phyloP scores from a whole-genome alignment of 2,329 filamentous ascomycete genomes.

The Tolypocladium paradoxum region DNA sequence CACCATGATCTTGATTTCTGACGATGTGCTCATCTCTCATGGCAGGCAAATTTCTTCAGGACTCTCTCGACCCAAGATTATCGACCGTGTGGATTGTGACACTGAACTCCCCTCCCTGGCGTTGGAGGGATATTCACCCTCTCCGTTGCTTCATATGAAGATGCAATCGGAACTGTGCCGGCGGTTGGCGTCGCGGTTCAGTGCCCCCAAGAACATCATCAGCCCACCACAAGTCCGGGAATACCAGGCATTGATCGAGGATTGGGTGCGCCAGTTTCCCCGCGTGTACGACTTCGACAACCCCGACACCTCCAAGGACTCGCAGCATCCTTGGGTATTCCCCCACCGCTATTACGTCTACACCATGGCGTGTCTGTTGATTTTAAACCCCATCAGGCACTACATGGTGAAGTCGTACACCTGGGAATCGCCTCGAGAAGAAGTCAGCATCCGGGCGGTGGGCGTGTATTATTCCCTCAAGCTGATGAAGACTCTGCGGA shows the following conservation, averaged over 20 bases:
- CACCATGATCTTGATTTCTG: not conserved
- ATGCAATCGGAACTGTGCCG: constrained; percentile 16
- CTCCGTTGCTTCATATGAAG: constrained; percentile 19
- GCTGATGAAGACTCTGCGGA: constrained; percentile 26
- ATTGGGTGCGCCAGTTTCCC: constrained; percentile 31
- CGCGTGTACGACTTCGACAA: constrained; percentile 25
- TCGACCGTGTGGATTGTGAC: constrained; percentile 17
- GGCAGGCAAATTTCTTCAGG: constrained; percentile 22
- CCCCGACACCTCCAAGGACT: constrained; percentile 29
- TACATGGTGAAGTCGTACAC: constrained; percentile 29
- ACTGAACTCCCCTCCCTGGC: constrained; percentile 16
- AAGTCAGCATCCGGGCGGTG: constrained; percentile 23
- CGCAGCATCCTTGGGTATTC: constrained; percentile 26
- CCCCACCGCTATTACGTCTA: constrained; percentile 36
- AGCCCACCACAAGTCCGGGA: constrained; percentile 15
- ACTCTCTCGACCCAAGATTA: constrained; percentile 17
- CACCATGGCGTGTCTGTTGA: constrained; percentile 32
- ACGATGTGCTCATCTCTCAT: not conserved
- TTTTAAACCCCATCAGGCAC: constrained; percentile 33
- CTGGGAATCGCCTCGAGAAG: constrained; percentile 14
- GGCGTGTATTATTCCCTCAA: constrained; percentile 32
- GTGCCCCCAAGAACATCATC: constrained; percentile 14
- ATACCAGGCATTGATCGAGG: constrained; percentile 20
- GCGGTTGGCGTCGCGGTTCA: constrained; percentile 12
- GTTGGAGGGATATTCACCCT: constrained; percentile 13